Evolutionary conservation across 192 early-diverging fungal genomes (phyloP).

Genomic region (Spizellomyces sp.): DNA sequence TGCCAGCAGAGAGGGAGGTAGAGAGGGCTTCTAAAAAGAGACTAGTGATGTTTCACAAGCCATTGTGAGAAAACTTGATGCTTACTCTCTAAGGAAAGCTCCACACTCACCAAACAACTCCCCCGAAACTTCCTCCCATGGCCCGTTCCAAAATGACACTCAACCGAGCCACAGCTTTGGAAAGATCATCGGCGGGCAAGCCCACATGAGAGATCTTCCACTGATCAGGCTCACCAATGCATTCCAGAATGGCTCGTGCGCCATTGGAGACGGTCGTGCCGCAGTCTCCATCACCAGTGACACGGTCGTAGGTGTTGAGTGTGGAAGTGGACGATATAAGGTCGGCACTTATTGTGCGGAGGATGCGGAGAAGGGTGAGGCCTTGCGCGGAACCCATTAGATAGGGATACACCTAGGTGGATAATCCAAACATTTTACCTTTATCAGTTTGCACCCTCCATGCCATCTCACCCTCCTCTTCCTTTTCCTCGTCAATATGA

Average conservation of each 20-base stretch:
- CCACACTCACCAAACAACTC: constrained; percentile 72
- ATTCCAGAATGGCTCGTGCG: constrained; percentile 40
- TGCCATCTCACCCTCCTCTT: neutral
- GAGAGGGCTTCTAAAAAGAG: constrained; percentile 17
- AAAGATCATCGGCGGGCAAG: constrained; percentile 50
- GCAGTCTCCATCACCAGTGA: constrained; percentile 86
- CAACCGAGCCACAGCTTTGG: constrained; percentile 58
- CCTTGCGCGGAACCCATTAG: too few relatives aligned
- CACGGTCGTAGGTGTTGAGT: constrained; percentile 69
- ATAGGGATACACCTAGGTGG: too few relatives aligned
- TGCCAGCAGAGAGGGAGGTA: neutral
- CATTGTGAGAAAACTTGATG: constrained; percentile 47
- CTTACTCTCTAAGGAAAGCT: constrained; percentile 53
- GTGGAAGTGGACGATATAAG: neutral
- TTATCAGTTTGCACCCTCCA: neutral
- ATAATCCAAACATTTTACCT: neutral
- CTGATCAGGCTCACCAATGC: neutral
- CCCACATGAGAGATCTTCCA: neutral
- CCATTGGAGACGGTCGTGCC: constrained; percentile 71
- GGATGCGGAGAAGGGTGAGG: too few relatives aligned
- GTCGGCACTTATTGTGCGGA: too few relatives aligned
- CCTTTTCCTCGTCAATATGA: constrained; percentile 11
- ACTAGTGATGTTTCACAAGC: constrained; percentile 5
- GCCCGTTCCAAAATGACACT: constrained; percentile 69
- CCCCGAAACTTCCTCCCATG: constrained; percentile 81